Conservation (phyloP, 2,329 filamentous ascomycete species). For the Monosporascus cannonballus region DNA sequence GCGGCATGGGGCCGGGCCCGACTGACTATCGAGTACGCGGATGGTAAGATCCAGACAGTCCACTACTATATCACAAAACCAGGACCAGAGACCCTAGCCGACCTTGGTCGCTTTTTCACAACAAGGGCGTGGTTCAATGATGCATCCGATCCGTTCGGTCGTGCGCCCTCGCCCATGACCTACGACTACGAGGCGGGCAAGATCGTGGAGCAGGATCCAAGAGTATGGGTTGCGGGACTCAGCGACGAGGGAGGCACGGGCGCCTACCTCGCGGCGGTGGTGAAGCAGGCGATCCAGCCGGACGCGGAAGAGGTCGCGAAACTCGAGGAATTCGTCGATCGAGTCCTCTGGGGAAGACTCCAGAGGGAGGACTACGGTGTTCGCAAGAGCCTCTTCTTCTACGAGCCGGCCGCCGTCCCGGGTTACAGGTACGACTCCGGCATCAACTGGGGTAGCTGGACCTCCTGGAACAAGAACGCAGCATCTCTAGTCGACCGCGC, state of each 20-base stretch:
- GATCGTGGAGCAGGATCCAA: constrained; percentile 38
- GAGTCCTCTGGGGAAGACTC: constrained; percentile 43
- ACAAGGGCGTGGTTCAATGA: constrained; percentile 47
- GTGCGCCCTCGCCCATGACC: constrained; percentile 49
- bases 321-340: constrained; percentile 48
- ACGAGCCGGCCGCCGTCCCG: constrained; percentile 38
- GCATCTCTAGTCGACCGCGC: constrained; percentile 43
- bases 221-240: constrained; percentile 54
- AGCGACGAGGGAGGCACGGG: constrained; percentile 55
- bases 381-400: constrained; percentile 51
- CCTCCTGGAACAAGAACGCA: constrained; percentile 41
- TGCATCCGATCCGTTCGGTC: constrained; percentile 45
- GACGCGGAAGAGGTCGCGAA: constrained; percentile 41
- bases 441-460: constrained; percentile 44
- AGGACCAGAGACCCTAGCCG: constrained; percentile 34
- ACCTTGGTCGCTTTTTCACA: constrained; percentile 48
- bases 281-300: constrained; percentile 49
- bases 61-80: constrained; percentile 51
- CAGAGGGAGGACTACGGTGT: constrained; percentile 43
- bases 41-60: constrained; percentile 43
- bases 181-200: constrained; percentile 45
- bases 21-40: constrained; percentile 40
- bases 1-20: constrained; percentile 43
- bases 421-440: constrained; percentile 36
- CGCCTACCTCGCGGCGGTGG: constrained; percentile 46